Evolutionary conservation across 2,329 filamentous ascomycete genomes (phyloP).

Genomic region (Diaporthe humulicola): DNA sequence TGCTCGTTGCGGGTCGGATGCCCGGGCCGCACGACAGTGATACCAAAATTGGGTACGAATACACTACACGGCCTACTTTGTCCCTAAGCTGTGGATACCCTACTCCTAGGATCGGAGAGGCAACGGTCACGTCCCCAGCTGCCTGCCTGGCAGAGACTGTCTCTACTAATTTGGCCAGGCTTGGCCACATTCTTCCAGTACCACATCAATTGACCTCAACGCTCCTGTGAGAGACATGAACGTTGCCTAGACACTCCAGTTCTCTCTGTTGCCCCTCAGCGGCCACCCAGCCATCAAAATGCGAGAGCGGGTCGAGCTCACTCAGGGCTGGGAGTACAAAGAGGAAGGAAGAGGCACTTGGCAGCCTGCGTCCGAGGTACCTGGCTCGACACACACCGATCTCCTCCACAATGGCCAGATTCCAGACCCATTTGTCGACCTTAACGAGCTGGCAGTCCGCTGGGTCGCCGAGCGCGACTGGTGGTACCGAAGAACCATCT

Average conservation of each 20-base stretch:
- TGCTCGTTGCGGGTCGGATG: neutral
- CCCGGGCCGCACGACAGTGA: neutral
- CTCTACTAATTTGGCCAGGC: neutral
- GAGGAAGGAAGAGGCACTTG: constrained; percentile 67
- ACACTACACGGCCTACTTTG: neutral
- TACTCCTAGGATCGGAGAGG: neutral
- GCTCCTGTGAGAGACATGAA: neutral
- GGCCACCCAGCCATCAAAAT: constrained; percentile 38
- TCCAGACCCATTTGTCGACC: constrained; percentile 78
- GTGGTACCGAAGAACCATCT: constrained; percentile 76
- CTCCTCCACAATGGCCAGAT: constrained; percentile 73
- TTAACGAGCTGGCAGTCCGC: constrained; percentile 80
- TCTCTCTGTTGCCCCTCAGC: neutral
- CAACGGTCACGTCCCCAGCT: neutral
- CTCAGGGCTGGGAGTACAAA: constrained; percentile 72
- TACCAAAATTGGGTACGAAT: neutral
- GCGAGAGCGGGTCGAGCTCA: constrained; percentile 61
- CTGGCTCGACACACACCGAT: constrained; percentile 77
- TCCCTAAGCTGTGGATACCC: neutral
- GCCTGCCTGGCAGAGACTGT: neutral
- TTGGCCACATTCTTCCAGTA: fast-evolving
- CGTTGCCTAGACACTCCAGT: neutral
- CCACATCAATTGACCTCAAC: too few species aligned
- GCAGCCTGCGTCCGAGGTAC: constrained; percentile 72
- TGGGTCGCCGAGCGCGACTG: constrained; percentile 82